Evolutionary conservation across 345 rosid genomes (phyloP), one percentile per base, ranked within the genome.

Genomic region (Moricandia arvensis): DNA sequence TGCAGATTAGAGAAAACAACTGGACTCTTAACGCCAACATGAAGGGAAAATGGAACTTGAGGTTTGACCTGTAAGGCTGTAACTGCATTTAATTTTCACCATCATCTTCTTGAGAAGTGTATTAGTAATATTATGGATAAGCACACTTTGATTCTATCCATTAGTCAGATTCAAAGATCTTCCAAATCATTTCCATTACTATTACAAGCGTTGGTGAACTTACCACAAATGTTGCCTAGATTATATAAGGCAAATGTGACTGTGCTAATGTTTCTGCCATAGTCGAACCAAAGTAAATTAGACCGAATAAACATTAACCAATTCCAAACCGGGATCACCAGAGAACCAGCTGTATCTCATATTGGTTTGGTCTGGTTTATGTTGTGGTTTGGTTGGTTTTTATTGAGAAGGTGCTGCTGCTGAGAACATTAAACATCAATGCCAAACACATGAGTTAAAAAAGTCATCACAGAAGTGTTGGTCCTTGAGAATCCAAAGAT

Each of bases 1-100:
- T 91, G 84, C 98, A 91, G 85, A 80, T 94, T 30, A 87, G 89
- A 80, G 98, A 94, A 79, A 91, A 91, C 72, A 94, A 91, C 53
- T 94, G 96, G 97, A 89, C 96, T 15, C 71, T 94, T 57, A 89
- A 87, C 74, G 96, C 87, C 2, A 91, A 94, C 80, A 65, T 79
- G 80, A 89, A 90, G 65, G 97, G 96, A 34, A 84, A 72, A 85
- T 94, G 98, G 97, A 90, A 86, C 68, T 83, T 91, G 77, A 83
- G 89, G 79, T 87, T 57, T 26, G 97, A 91, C 81, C 80, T 90
- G 82, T 45, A 45, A n/a, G 89, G 80, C 80, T 90, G 82, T 45
- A 45, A n/a, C 53, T 43, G 71, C 79, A 26, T 18, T 73, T 18
- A 35, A 0, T 59, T 34, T 41, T 18, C 63, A 38, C 66, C 64